Base-by-base conservation (phyloP, 2,329 filamentous ascomycete species). In the Coniochaeta sp. region DNA sequence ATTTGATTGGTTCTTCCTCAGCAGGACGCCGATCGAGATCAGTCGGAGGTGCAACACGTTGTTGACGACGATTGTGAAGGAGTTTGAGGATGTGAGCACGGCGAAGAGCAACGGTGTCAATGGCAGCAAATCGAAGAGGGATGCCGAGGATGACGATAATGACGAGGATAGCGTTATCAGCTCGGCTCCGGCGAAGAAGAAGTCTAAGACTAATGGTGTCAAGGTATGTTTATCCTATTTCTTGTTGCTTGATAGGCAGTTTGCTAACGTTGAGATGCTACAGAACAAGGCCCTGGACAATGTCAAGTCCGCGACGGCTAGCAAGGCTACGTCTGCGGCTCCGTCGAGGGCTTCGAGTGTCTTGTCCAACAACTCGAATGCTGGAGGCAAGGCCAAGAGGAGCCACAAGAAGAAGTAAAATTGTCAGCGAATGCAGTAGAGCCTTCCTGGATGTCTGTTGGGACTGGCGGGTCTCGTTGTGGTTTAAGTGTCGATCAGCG, bases 1-100 rank as follows among this genome's bases (percentile, higher is more conserved):
- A 43, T 99, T 99, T 69, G 95, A 99, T 72, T 99, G 96, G 96
- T 99, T 99, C 79, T 97, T 99, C 81, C 82, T 99, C 44, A 96
- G 91, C 73, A 86, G 95, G 54, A 99, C 93, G 4, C 91, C 95
- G 0, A 88, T 93, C 57, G 95, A 99, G 75, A 89, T 99, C 67
- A 89, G 91, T 63, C 88, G 95, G 67, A 86, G 96, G 58, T 98
- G 95, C 77, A 96, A 90, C 34, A 99, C 96, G 1, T 82, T 99
- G 58, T 85, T 99, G 64, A 96, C 93, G 38, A 96, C 95, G 0
- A 91, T 99, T 56, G 90, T 95, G 58, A 89, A 95, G 74, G 95
- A 99, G 75, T 96, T 97, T 73, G 93, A 97, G 71, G 87, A 89
- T 59, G 74, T 78, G 40, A 80, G 81, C 54, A 75, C 78, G 9